Evolutionary conservation across 192 early-diverging fungal species (phyloP), one percentile per base, ranked within the genome.

Genomic region (Linnemannia zychae): DNA sequence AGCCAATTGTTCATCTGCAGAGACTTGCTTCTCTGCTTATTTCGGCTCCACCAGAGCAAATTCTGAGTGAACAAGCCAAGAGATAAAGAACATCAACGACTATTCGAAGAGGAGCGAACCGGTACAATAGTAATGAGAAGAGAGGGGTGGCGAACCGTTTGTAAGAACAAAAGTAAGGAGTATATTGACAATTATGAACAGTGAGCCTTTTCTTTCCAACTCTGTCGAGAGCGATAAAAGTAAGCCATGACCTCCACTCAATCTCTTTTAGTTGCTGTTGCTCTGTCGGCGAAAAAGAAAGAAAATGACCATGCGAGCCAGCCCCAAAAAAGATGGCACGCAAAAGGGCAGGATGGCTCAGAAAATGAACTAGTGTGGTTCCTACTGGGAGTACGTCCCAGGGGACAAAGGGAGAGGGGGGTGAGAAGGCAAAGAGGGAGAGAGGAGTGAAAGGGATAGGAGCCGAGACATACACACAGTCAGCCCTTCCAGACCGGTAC

Each of bases 191-290:
- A 63, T 63, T 15, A 63, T 15, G 57, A 63, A 63, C n/a, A 24
- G 13, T 63, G 57, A 63, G 57, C 57, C 50, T 52, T 31, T 63
- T 60, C 31, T 63, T 63, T 22, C 15, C 24, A 7, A 24, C 57
- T 63, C 57, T 63, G n/a, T 63, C 57, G 57, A 63, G 57, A 63
- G 57, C 57, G 28, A 24, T 44, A 63, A 63, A 63, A 12, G 57
- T 63, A 63, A 63, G 24, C 57, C 12, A 63, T 28, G 28, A 24
- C 11, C 57, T 60, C 57, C 24, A 31, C 24, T 15, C 57, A 57
- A 57, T 63, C 31, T 28, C 28, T 63, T 63, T 28, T 11, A 13
- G 11, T 63, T 63, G 24, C 57, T 28, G 57, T 63, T 63, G 5
- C 11, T 63, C 57, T 13, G 7, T 11, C 53, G 53, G 53, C 53